Evolutionary conservation across 805 yeast species (phyloP).

Genomic region (Barnettozyma botsteinii): DNA sequence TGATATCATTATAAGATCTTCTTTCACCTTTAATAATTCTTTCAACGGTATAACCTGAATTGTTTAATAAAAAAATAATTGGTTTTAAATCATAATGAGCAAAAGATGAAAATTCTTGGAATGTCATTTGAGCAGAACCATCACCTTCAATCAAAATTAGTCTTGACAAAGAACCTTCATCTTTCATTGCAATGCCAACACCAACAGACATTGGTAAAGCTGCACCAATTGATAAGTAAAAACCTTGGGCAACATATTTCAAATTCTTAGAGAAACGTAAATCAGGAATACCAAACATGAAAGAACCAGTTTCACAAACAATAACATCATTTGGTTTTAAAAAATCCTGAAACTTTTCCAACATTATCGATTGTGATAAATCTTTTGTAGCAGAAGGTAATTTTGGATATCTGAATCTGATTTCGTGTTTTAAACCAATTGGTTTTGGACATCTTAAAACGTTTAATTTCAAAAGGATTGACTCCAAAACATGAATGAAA

Average conservation of each 20-base stretch:
- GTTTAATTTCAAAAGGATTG: constrained; percentile 35
- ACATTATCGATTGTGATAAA: constrained; percentile 43
- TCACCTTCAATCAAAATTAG: constrained; percentile 80
- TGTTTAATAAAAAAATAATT: constrained; percentile 69
- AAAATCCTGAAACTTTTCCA: constrained; percentile 35
- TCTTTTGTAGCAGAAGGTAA: constrained; percentile 23
- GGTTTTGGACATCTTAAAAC: constrained; percentile 19
- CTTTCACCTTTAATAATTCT: constrained; percentile 76
- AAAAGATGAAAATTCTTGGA: constrained; percentile 72
- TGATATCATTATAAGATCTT: constrained; percentile 75
- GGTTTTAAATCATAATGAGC: constrained; percentile 57
- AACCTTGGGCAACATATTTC: constrained; percentile 57
- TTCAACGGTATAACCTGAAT: constrained; percentile 87
- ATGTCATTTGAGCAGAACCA: constrained; percentile 92
- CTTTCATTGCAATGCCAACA: constrained; percentile 65
- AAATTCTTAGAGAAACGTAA: constrained; percentile 51
- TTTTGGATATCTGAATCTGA: constrained; percentile 20
- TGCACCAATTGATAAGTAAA: constrained; percentile 82
- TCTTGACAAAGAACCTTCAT: constrained; percentile 44
- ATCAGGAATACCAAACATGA: constrained; percentile 73
- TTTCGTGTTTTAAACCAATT: constrained; percentile 12
- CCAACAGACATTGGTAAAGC: constrained; percentile 87
- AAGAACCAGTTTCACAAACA: constrained; percentile 80
- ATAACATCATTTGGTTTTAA: constrained; percentile 61
- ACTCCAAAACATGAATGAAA: constrained; percentile 45